Evolutionary conservation across 2,329 filamentous ascomycete genomes (phyloP).

Genomic region (Trichophyton verrucosum): DNA sequence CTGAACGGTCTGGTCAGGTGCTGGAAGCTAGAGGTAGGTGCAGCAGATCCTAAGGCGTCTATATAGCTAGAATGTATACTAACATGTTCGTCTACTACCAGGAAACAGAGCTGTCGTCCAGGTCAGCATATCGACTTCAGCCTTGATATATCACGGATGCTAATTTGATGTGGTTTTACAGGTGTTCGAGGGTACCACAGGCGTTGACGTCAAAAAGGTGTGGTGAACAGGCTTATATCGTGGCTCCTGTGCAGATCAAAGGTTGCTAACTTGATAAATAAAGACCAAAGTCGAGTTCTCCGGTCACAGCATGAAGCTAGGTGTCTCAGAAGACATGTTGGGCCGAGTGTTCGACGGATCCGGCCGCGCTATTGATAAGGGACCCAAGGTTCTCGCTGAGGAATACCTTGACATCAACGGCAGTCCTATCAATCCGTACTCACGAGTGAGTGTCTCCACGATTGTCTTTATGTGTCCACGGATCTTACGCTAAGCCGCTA

Average conservation of each 20-base stretch:
- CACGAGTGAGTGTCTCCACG: conserved; percentile 52
- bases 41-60: neutral
- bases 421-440: conserved; percentile 96
- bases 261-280: conserved; percentile 17
- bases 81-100: conserved; percentile 27
- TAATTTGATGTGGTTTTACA: conserved; percentile 39
- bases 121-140: conserved; percentile 39
- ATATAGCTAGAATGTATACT: neutral
- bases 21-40: conserved; percentile 83
- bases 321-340: conserved; percentile 98
- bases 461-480: too few species aligned
- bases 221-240: conserved; percentile 11
- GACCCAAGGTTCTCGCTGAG: conserved; percentile 92
- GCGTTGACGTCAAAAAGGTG: conserved; percentile 98
- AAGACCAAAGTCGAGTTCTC: conserved; percentile 97
- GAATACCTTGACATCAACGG: conserved; percentile 99
- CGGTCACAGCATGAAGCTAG: conserved; percentile 92
- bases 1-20: conserved; percentile 85
- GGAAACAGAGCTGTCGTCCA: conserved; percentile 90
- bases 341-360: conserved; percentile 98
- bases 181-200: conserved; percentile 94
- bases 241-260: neutral
- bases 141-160: neutral
- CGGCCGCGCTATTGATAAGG: conserved; percentile 95
- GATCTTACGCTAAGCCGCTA: neutral